phyloP scores from a whole-genome alignment of 225 moss, liverwort and hornwort genomes.

The Anthoceros angustus region DNA sequence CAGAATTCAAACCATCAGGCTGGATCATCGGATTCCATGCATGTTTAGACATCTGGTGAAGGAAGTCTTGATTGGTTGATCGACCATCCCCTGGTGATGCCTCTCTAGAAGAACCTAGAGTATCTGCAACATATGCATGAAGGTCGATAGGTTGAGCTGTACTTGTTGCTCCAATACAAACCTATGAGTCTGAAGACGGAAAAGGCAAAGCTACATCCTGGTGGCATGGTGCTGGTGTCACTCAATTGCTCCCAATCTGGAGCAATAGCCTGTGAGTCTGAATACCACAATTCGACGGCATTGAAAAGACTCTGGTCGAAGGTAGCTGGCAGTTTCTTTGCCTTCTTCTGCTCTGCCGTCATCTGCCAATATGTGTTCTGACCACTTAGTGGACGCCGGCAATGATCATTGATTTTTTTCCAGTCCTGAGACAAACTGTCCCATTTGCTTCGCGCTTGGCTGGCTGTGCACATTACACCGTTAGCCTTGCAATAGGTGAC shows the following conservation, averaged over 20 bases:
- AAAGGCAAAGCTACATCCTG: too few species aligned
- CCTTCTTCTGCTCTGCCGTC: constrained; percentile 25
- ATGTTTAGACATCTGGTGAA: too few species aligned
- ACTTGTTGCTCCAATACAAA: too few species aligned
- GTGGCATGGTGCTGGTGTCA: not conserved
- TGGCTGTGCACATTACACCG: too few species aligned
- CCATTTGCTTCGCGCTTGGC: constrained; percentile 31
- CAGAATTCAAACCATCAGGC: not conserved
- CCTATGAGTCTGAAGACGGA: too few species aligned
- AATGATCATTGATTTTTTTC: constrained; percentile 25
- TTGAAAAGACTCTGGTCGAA: constrained; percentile 23
- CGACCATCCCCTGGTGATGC: too few species aligned
- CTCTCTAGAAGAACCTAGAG: too few species aligned
- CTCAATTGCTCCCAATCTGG: not conserved
- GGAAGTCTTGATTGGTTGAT: too few species aligned
- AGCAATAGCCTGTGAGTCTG: not conserved
- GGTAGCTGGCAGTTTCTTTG: constrained; percentile 20
- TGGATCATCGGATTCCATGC: not conserved
- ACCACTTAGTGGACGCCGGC: constrained; percentile 13
- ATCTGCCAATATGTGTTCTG: constrained; percentile 24
- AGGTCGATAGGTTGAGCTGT: too few species aligned
- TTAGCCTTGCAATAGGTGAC: too few species aligned
- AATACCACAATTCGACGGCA: constrained; percentile 20
- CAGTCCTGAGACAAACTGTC: constrained; percentile 29
- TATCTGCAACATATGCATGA: too few species aligned